Evolutionary conservation across 129 eudicot species (phyloP), one percentile per base, ranked within the genome.

Genomic region (Cynara cardunculus): DNA sequence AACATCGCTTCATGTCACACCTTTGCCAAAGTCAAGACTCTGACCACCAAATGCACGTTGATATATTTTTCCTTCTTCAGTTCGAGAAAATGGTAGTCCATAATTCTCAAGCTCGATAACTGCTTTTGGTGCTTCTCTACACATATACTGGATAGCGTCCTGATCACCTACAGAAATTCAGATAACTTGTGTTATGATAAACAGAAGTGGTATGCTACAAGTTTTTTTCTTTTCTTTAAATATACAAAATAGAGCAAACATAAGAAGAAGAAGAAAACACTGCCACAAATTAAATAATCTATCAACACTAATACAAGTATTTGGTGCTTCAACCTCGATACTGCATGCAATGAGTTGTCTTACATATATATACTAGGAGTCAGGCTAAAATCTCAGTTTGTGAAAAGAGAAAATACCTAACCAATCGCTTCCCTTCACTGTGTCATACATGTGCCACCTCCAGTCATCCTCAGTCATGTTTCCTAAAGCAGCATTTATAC

Each of bases 361-460:
- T 65, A 9, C 14, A 68, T 68, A 16, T 59, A 44, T 6, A 21
- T 12, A 25, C 16, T 44, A 79, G 37, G 78, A 35, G 71, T 30
- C 26, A 21, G 37, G 59, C 7, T 25, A 46, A 31, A 68, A 10
- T n/a, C 49, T 44, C 24, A 46, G 41, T 19, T 65, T 35, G 22
- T 67, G 69, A 61, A 78, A 46, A 37, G 75, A 49, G 1, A 19
- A 66, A 68, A 28, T 85, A 92, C 99, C 99, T 86, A 95, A 81
- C 99, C 99, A 95, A 81, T 92, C 99, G 74, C 99, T 95, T 82
- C 99, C 99, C 86, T 95, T 95, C 25, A 95, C 99, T 25, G 99
- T 95, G 85, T 95, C 99, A 85, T 95, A 95, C 99, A 95, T 95
- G 89, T 95, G 99, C 99, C 99, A 95, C 85, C 99, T 90, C 99